Base-by-base conservation (phyloP, 768 basidiomycete species). In the Megacollybia marginata region DNA sequence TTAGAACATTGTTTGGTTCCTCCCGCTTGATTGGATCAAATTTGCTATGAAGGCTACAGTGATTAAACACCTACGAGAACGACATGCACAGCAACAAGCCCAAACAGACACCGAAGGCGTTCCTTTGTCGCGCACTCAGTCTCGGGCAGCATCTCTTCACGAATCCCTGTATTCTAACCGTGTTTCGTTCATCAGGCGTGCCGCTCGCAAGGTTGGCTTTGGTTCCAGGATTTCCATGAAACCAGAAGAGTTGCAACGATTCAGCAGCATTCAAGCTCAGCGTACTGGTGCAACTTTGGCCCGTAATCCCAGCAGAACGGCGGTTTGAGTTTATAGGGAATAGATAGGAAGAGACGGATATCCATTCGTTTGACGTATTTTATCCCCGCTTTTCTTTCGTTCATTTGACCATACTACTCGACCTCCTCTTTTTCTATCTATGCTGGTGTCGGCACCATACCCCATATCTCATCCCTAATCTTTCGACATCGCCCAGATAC, bases 111-210 rank as follows among this genome's bases (percentile, higher is more conserved):
- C 65, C 7, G 61, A 68, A 33, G 86, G 83, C 50, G 69, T 92
- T 50, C 87, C 87, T 8, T 81, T 96, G 53, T 79, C 77, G 31
- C 87, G 93, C 60, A 96, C 92, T 33, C 82, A 85, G 57, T 95
- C 92, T 1, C 90, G 94, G 59, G 89, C 82, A 23, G 88, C 88
- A 12, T 92, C 89, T 33, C 74, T 92, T 59, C 89, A 94, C 72
- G 91, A 93, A 69, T 89, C 88, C 10, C 66, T 95, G 57, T 97
- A 96, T 79, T 89, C 88, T 48, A 96, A 96, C 69, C 91, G 94
- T 78, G 89, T 91, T 48, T 82, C 79, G 55, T 98, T 97, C 80
- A 83, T 98, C 63, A 83, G 83, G 59, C 85, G 91, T 52, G 91
- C 91, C 48, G 85, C 79, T 50, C 80, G 86, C 69, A 88, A 88